A percentile compares a stretch with the other conserved stretches of the same genome.
Evolutionary conservation across 2,329 filamentous ascomycete genomes (phyloP).

Genomic region (Scedosporium minutisporum): DNA sequence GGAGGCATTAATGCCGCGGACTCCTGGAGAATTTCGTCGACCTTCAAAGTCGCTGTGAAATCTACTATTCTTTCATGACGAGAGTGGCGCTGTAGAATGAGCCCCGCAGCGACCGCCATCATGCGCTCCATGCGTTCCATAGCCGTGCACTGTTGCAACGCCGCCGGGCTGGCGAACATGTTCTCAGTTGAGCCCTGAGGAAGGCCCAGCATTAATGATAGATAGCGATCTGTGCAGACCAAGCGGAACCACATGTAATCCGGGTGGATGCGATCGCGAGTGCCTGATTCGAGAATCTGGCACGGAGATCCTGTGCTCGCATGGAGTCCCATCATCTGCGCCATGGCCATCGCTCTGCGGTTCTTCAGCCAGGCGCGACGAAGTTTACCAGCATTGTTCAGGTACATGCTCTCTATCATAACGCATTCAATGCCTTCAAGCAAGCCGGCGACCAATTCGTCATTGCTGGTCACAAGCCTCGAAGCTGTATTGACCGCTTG

Average conservation of each 20-base stretch:
- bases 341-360: constrained; percentile 34
- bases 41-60: constrained; percentile 16
- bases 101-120: not conserved
- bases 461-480: constrained; percentile 9
- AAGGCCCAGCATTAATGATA: constrained; percentile 30
- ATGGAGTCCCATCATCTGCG: constrained; percentile 17
- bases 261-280: not conserved
- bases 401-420: constrained; percentile 36
- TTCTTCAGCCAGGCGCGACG: constrained; percentile 29
- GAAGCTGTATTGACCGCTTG: not conserved
- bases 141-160: constrained; percentile 6
- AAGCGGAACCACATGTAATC: constrained; percentile 26
- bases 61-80: not conserved
- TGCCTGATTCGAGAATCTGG: not conserved
- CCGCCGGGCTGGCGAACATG: constrained; percentile 11
- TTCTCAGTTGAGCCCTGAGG: constrained; percentile 20
- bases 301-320: not conserved
- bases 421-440: constrained; percentile 41
- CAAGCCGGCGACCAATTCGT: constrained; percentile 33
- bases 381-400: constrained; percentile 36
- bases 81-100: not conserved
- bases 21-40: constrained; percentile 23
- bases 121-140: constrained; percentile 24
- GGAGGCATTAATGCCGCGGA: constrained; percentile 20
- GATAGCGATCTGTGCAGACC: constrained; percentile 24